Conservation (phyloP, 2,329 filamentous ascomycete genomes). For the Decorospora gaudefroyi region DNA sequence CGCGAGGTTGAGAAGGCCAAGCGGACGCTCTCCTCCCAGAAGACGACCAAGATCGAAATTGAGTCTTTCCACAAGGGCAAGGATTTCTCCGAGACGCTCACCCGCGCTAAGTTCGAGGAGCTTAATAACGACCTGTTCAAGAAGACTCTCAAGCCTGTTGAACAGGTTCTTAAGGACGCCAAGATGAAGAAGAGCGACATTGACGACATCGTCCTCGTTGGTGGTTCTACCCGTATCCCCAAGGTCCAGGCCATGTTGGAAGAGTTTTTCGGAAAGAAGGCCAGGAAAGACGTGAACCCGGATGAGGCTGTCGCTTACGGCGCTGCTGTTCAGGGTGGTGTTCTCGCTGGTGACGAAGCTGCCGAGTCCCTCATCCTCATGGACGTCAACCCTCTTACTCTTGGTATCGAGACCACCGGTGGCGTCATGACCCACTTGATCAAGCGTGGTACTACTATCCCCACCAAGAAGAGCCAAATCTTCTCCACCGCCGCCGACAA, state of each 20-base stretch:
- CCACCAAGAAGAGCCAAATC: slow-evolving; percentile 96
- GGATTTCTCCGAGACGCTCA: slow-evolving; percentile 97
- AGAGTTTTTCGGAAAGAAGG: slow-evolving; percentile 98
- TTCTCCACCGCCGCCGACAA: slow-evolving; percentile 97
- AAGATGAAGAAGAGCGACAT: slow-evolving; percentile 96
- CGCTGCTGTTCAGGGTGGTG: slow-evolving; percentile 95
- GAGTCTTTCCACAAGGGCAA: slow-evolving; percentile 96
- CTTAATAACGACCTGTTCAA: slow-evolving; percentile 99
- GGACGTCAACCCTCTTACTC: slow-evolving; percentile 95
- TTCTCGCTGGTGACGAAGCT: slow-evolving; percentile 85
- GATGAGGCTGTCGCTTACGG: slow-evolving; percentile 98
- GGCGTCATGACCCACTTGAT: slow-evolving; percentile 98
- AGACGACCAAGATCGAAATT: slow-evolving; percentile 92
- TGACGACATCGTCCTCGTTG: slow-evolving; percentile 95
- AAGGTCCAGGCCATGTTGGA: slow-evolving; percentile 95
- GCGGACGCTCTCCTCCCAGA: slow-evolving; percentile 90
- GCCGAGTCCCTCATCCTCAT: slow-evolving; percentile 85
- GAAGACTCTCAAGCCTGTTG: slow-evolving; percentile 97
- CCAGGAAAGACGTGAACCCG: slow-evolving; percentile 98
- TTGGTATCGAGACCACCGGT: slow-evolving; percentile 96
- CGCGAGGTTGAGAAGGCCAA: slow-evolving; percentile 99
- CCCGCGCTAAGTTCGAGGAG: slow-evolving; percentile 98
- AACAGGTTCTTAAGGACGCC: slow-evolving; percentile 97
- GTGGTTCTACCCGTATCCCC: slow-evolving; percentile 98
- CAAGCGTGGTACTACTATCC: slow-evolving; percentile 90